phyloP scores from a whole-genome alignment of 176 grass and related monocot species.

The Carex littledalei region DNA sequence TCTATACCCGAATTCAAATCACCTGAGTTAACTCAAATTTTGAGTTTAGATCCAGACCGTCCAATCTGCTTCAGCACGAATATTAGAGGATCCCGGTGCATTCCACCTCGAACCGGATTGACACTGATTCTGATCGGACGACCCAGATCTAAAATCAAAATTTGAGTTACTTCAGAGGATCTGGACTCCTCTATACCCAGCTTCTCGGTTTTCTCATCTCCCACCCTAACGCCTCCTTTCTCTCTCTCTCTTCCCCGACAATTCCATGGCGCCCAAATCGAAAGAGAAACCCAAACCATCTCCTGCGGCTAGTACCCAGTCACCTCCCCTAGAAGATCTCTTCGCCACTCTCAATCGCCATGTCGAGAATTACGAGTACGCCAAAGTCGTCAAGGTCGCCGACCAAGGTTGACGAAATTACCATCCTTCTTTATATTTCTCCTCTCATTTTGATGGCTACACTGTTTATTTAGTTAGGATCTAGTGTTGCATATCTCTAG shows the following conservation, averaged over 20 bases:
- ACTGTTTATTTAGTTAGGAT: background rate
- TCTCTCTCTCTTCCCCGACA: background rate
- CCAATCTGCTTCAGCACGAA: too few species aligned
- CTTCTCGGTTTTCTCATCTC: background rate
- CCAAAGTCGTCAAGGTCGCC: conserved; percentile 58
- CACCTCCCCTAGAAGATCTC: conserved; percentile 62
- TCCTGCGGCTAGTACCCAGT: conserved; percentile 22
- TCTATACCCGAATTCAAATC: background rate
- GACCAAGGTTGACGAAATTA: conserved; percentile 65
- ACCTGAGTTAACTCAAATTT: too few species aligned
- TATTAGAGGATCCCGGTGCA: too few species aligned
- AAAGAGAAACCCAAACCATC: conserved; percentile 41
- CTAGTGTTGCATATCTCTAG: background rate
- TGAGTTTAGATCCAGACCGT: too few species aligned
- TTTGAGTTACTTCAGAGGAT: too few species aligned
- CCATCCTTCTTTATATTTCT: background rate
- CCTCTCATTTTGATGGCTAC: background rate
- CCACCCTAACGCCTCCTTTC: background rate
- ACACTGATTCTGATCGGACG: too few species aligned
- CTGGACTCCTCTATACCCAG: too few species aligned
- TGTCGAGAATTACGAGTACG: conserved; percentile 37
- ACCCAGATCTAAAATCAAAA: too few species aligned
- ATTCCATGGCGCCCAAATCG: conserved; percentile 61
- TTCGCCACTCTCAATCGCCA: conserved; percentile 69
- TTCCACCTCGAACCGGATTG: too few species aligned